Evolutionary conservation across 495 filamentous ascomycete species (phyloP), one percentile per base, ranked within the genome.

Genomic region (Chaetomium tenue): DNA sequence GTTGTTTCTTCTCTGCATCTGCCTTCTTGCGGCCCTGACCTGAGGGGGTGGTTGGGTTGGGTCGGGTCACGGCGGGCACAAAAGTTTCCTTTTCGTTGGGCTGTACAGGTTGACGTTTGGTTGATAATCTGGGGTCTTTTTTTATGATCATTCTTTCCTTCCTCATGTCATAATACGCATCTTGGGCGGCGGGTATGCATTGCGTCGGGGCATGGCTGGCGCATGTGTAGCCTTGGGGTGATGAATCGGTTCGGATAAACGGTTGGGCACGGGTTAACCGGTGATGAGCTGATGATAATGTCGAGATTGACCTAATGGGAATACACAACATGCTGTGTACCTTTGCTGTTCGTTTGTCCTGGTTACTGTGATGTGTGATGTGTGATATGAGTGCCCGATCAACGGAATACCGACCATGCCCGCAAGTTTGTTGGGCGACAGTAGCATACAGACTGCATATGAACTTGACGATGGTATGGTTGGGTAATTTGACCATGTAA

Each of bases 101-200:
- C n/a, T n/a, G 48, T 61, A 61, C 51, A 62, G 60, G 47, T 55
- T 54, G 60, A n/a, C 23, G 39, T 55, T 23, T 37, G 60, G 26
- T 54, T 46, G 46, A n/a, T 13, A 30, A n/a, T 3, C 22, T 40
- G 26, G 33, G 40, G 18, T 28, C 3, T 0, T 26, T 1, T n/a
- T 18, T 42, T 23, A 15, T 5, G 15, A 23, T 20, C 20, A 16
- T 60, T 52, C 28, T 44, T 46, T 16, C 12, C 0, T 54, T 62
- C 42, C 23, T 37, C 54, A n/a, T 63, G 50, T 53, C 51, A 44
- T 55, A 44, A 54, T 63, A 37, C 23, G 52, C 23, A 52, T 26
- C 39, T 47, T 63, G 51, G 51, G 40, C 40, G 51, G 60, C 18
- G 51, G 60, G 51, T 30, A 55, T 55, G 48, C 48, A 62, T 62